These are phyloP conservation scores for Nepenthes mirabilis DNA, from an alignment of 148 eudicot genomes.

Conservation along the genomic window DNA sequence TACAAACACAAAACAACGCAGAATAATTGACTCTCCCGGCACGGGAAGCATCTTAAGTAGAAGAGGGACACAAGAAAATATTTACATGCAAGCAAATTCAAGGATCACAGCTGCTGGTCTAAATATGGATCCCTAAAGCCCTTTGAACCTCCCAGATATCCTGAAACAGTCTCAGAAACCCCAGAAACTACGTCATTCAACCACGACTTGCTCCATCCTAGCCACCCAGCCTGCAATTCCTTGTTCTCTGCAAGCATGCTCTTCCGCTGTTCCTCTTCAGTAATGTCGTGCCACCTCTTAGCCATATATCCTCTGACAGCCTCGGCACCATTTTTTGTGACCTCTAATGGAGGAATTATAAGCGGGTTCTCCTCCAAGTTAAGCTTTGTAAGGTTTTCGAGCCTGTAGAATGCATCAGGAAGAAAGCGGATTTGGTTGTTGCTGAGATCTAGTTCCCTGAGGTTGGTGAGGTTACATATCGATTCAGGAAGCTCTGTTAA, in stretches of 20 bases:
- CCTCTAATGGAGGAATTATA: conserved; percentile 53
- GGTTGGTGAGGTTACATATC: conserved; percentile 47
- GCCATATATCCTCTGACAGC: conserved; percentile 63
- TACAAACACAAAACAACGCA: too few relatives aligned
- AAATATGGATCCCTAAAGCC: conserved; percentile 40
- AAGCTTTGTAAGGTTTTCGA: conserved; percentile 54
- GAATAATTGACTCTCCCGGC: too few relatives aligned
- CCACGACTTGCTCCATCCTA: conserved; percentile 23
- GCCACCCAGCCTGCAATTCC: conserved; percentile 35
- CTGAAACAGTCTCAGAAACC: conserved; percentile 49
- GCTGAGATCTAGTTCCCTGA: conserved; percentile 77
- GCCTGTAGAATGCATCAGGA: conserved; percentile 68
- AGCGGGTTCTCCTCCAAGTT: conserved; percentile 80
- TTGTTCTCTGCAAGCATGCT: conserved; percentile 30
- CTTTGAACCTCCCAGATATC: conserved; percentile 17
- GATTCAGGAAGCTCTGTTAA: conserved; percentile 70
- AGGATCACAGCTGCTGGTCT: conserved; percentile 46
- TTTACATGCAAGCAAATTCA: neutral
- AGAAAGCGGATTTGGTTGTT: conserved; percentile 86
- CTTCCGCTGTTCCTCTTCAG: conserved; percentile 56
- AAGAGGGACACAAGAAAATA: too few relatives aligned
- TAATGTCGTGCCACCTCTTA: conserved; percentile 48
- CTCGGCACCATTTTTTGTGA: conserved; percentile 57
- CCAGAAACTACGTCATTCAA: conserved; percentile 33
- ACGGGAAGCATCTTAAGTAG: too few relatives aligned